Percentiles rank a stretch among this genome's conserved stretches.
Evolutionary conservation across 2,329 filamentous ascomycete species (phyloP).

Genomic region (Hymenoscyphus albidus): DNA sequence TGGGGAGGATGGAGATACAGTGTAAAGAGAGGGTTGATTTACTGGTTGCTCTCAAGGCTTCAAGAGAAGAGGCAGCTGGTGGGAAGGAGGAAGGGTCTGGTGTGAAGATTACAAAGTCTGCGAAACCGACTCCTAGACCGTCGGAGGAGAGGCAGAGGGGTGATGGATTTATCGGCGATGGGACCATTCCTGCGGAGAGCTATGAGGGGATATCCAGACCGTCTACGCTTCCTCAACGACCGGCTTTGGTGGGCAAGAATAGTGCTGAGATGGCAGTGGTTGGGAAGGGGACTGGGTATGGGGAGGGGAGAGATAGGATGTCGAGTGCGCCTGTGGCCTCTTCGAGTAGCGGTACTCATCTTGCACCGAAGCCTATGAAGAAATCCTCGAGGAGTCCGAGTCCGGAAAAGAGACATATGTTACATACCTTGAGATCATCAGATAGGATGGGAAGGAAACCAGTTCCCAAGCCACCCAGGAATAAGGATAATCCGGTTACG

Average conservation of each 20-base stretch:
- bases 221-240: constrained; percentile 54
- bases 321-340: constrained; percentile 16
- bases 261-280: constrained; percentile 48
- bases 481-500: constrained; percentile 48
- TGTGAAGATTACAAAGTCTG: constrained; percentile 32
- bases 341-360: constrained; percentile 11
- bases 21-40: constrained; percentile 92
- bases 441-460: constrained; percentile 44
- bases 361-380: constrained; percentile 32
- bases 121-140: constrained; percentile 34
- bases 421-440: constrained; percentile 55
- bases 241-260: constrained; percentile 44
- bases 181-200: constrained; percentile 74
- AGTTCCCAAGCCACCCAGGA: constrained; percentile 35
- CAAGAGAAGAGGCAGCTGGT: constrained; percentile 44
- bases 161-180: constrained; percentile 68
- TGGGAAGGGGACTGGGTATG: constrained; percentile 27
- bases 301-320: constrained; percentile 21
- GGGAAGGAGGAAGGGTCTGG: constrained; percentile 19
- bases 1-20: constrained; percentile 80
- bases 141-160: constrained; percentile 30
- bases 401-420: constrained; percentile 56
- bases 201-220: constrained; percentile 75
- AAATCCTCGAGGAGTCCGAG: constrained; percentile 47
- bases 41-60: constrained; percentile 72